phyloP scores from a whole-genome alignment of 257 asterid genomes.

The Solanum piurae region DNA sequence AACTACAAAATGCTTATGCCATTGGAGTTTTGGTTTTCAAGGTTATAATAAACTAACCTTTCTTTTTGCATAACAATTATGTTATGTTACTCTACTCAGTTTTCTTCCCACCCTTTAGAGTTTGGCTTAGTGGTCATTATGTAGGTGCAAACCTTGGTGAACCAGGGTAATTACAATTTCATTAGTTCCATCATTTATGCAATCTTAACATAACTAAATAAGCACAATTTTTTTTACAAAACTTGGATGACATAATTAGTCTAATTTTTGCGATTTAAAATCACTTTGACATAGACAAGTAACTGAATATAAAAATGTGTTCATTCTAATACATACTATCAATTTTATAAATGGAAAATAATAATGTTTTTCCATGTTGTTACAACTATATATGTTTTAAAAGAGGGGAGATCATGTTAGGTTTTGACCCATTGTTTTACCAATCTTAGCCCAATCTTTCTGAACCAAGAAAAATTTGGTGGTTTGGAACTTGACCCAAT shows the following conservation, averaged over 20 bases:
- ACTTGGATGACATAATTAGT: neutral
- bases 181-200: neutral
- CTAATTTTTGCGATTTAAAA: neutral
- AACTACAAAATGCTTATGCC: constrained; percentile 14
- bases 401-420: no score
- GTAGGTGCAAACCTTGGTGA: neutral
- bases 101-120: neutral
- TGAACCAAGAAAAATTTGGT: no score
- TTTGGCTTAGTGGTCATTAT: neutral
- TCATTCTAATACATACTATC: neutral
- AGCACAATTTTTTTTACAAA: no score
- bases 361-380: no score
- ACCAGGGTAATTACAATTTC: neutral
- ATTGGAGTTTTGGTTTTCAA: constrained; percentile 6
- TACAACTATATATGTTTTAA: no score
- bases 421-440: no score
- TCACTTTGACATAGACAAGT: neutral
- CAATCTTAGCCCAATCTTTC: no score
- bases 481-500: no score
- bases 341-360: neutral
- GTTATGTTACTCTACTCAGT: neutral
- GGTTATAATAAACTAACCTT: constrained; percentile 8
- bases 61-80: neutral
- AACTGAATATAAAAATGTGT: neutral
- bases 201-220: neutral